phyloP scores from a whole-genome alignment of 257 asterid genomes.

The Solanum tacnaense region DNA sequence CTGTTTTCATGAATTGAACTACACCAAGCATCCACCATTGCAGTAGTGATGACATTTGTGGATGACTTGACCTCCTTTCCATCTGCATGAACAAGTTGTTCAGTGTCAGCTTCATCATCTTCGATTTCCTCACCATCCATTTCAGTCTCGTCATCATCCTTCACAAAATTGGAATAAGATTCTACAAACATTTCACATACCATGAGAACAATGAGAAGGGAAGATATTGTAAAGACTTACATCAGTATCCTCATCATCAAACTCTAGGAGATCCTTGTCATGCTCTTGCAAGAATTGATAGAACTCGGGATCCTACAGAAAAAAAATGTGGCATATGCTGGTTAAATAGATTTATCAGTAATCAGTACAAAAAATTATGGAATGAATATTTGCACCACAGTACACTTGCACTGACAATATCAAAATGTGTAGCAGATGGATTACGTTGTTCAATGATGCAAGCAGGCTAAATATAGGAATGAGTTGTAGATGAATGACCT shows the following conservation, averaged over 20 bases:
- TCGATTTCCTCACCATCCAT: background rate
- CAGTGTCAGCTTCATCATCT: slow-evolving; percentile 21
- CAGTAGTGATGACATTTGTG: slow-evolving; percentile 57
- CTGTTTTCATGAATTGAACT: slow-evolving; percentile 38
- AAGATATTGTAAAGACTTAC: slow-evolving; percentile 28
- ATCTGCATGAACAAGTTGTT: slow-evolving; percentile 18
- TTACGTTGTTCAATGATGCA: background rate
- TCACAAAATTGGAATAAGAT: slow-evolving; percentile 4
- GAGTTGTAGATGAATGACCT: background rate
- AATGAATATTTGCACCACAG: background rate
- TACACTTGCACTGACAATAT: background rate
- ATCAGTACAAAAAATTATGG: background rate
- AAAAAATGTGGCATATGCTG: background rate
- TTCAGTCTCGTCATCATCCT: slow-evolving; percentile 32
- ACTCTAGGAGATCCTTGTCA: slow-evolving; percentile 74
- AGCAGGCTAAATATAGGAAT: background rate
- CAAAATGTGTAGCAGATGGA: background rate
- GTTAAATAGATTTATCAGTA: background rate
- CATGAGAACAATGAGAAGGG: background rate
- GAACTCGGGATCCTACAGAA: slow-evolving; percentile 81
- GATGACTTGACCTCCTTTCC: slow-evolving; percentile 30
- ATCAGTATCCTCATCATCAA: slow-evolving; percentile 55
- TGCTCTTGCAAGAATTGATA: slow-evolving; percentile 77
- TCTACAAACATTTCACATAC: background rate
- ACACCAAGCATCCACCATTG: slow-evolving; percentile 83